phyloP scores from a whole-genome alignment of 2,329 filamentous ascomycete species.

The Emmonsia crescens region DNA sequence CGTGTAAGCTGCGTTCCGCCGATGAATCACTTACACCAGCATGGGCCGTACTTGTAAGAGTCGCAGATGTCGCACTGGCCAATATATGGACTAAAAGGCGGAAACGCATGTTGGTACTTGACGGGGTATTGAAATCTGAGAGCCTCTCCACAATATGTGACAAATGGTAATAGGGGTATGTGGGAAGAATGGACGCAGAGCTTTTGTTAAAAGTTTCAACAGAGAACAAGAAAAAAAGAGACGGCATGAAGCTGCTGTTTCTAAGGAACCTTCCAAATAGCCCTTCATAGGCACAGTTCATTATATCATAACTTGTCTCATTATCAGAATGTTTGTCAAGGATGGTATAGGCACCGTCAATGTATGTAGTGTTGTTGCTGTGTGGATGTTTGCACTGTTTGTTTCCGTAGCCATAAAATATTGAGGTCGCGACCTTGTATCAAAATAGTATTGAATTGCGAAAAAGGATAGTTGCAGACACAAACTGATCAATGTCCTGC shows the following conservation, averaged over 20 bases:
- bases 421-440: not conserved
- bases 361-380: too few species aligned
- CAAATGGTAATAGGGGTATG: not conserved
- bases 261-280: not conserved
- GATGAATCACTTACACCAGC: not conserved
- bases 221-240: not conserved
- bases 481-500: not conserved
- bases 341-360: too few species aligned
- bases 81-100: not conserved
- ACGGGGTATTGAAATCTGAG: not conserved
- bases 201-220: too few species aligned
- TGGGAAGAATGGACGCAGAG: not conserved
- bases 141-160: not conserved
- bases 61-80: not conserved
- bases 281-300: not conserved
- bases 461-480: not conserved
- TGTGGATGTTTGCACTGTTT: slow-evolving; percentile 3
- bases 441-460: not conserved
- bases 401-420: not conserved
- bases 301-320: not conserved
- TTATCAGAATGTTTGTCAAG: not conserved
- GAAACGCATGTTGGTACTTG: not conserved
- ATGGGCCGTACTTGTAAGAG: not conserved
- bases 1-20: not conserved
- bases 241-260: not conserved